phyloP scores from a whole-genome alignment of 2,329 filamentous ascomycete genomes.

The Exophiala calicioides region DNA sequence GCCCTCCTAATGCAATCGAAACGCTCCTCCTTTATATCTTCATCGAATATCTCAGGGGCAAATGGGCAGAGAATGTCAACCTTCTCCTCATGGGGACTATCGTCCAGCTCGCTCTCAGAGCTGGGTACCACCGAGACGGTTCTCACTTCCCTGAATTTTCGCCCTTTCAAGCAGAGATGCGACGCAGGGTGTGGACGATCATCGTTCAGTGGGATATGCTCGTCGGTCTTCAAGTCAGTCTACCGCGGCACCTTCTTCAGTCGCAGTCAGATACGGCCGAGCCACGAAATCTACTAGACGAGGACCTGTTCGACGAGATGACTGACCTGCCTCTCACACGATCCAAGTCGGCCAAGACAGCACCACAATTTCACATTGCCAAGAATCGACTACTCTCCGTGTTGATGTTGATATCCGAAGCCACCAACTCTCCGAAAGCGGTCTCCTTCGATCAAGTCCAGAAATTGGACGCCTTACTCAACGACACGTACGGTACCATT shows the following conservation, averaged over 20 bases:
- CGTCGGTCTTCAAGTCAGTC: conserved; percentile 59
- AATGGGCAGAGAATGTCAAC: conserved; percentile 49
- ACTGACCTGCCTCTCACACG: conserved; percentile 54
- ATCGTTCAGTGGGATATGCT: conserved; percentile 49
- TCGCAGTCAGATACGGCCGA: conserved; percentile 61
- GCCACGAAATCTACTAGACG: conserved; percentile 62
- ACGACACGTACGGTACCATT: conserved; percentile 22
- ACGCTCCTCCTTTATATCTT: conserved; percentile 46
- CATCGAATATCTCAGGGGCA: conserved; percentile 53
- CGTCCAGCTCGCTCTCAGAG: conserved; percentile 60
- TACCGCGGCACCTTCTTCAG: conserved; percentile 61
- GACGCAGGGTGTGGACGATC: conserved; percentile 45
- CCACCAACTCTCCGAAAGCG: conserved; percentile 17
- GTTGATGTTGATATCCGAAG: conserved; percentile 31
- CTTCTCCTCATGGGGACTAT: conserved; percentile 44
- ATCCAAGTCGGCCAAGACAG: conserved; percentile 50
- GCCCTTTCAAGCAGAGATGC: conserved; percentile 58
- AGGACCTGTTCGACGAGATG: conserved; percentile 58
- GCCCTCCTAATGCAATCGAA: conserved; percentile 28
- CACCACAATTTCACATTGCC: conserved; percentile 34
- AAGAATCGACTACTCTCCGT: conserved; percentile 33
- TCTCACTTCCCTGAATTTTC: conserved; percentile 54
- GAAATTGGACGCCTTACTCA: conserved; percentile 29
- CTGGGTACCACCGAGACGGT: conserved; percentile 61
- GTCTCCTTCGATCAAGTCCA: conserved; percentile 26